Evolutionary conservation across 345 rosid genomes (phyloP), one percentile per base, ranked within the genome.

Genomic region (Litchi chinensis): DNA sequence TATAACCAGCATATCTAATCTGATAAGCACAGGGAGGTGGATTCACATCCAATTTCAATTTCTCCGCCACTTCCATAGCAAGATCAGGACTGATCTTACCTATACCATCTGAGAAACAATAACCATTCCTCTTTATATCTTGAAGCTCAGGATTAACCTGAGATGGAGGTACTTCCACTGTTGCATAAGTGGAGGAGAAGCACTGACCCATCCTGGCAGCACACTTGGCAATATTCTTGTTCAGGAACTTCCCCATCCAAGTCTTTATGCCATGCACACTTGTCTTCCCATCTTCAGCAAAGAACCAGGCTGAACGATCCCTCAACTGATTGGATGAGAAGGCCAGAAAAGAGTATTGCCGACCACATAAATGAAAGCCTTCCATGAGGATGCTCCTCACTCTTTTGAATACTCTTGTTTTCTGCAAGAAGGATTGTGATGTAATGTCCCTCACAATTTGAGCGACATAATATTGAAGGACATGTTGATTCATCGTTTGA

Each of bases 191-290:
- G n/a, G 99, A 95, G 43, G 99, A 95, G 86, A 93, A 95, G 85
- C 98, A 95, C 70, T 81, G 91, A 37, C 99, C 99, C 98, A 93
- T 95, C 90, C 95, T 87, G 40, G 93, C 98, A 76, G 99, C 98
- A 84, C 98, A 92, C 82, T 89, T 95, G 32, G 97, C 97, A 75
- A 92, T 80, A 73, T 90, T 93, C 79, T 19, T 84, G 76, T 87
- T 76, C 7, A 4, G 74, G 76, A 95, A 95, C 90, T 80, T 91
- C 66, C 99, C 98, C 98, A 92, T 95, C 99, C 99, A 93, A 48
- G 1, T 50, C 78, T 71, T 82, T 43, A 95, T 90, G 66, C 37
- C 66, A 18, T 15, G 24, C 75, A 89, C 98, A 46, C 75, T 82
- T 57, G 77, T 84, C 1, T 84, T 85, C 73, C 86, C 85, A 77